phyloP scores from a whole-genome alignment of 2,329 filamentous ascomycete species.

The Catunica adiposa region DNA sequence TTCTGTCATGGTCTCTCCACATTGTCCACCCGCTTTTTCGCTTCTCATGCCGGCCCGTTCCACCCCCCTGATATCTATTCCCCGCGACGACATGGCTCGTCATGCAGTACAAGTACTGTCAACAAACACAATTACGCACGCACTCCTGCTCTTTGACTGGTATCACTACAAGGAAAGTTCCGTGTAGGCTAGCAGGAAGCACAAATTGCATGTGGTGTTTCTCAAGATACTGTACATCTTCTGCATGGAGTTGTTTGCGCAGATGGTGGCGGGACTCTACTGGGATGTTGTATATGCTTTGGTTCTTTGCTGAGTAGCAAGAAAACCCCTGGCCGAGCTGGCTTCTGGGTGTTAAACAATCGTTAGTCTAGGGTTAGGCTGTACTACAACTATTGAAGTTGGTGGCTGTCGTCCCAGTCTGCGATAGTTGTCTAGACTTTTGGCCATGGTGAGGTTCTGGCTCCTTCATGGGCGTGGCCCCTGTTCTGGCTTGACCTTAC shows the following conservation, averaged over 20 bases:
- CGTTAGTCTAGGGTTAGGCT: too few species aligned
- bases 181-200: not conserved
- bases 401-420: too few species aligned
- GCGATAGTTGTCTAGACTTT: too few species aligned
- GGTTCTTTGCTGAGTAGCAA: too few species aligned
- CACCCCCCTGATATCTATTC: not conserved
- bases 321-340: too few species aligned
- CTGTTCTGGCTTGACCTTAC: constrained; percentile 4
- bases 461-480: not conserved
- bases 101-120: not conserved
- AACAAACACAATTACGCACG: too few species aligned
- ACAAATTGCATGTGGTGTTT: not conserved
- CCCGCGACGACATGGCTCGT: not conserved
- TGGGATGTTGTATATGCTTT: too few species aligned
- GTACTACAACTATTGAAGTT: too few species aligned
- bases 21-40: not conserved
- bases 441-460: too few species aligned
- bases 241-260: not conserved
- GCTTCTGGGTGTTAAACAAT: too few species aligned
- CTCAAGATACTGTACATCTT: not conserved
- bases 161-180: not conserved
- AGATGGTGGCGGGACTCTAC: not conserved
- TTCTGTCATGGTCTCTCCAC: not conserved
- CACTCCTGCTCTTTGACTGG: not conserved
- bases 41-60: not conserved